Conservation (phyloP, 2,329 filamentous ascomycete species). For the Penicillium fuscoglaucum region DNA sequence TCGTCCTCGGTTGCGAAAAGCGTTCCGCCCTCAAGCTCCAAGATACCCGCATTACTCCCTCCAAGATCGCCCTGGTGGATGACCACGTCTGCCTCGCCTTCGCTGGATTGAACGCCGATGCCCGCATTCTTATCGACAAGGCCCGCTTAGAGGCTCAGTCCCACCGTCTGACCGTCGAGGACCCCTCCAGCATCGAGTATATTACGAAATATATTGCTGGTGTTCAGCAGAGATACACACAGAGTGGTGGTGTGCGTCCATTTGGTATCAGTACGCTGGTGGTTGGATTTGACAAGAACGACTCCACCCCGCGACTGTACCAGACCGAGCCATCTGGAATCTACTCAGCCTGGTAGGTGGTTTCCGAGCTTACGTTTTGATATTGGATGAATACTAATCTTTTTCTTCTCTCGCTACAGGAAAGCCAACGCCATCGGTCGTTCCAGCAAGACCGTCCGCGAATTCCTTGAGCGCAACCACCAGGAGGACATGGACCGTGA, state of each 20-base stretch:
- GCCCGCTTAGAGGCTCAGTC: conserved; percentile 95
- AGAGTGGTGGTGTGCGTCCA: conserved; percentile 96
- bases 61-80: conserved; percentile 96
- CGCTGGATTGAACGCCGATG: conserved; percentile 95
- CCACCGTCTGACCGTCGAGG: conserved; percentile 94
- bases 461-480: conserved; percentile 98
- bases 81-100: conserved; percentile 96
- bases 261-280: conserved; percentile 98
- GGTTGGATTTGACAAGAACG: conserved; percentile 95
- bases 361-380: not conserved
- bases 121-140: conserved; percentile 97
- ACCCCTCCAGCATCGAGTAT: conserved; percentile 97
- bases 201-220: conserved; percentile 98
- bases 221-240: conserved; percentile 98
- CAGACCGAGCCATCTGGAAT: conserved; percentile 99
- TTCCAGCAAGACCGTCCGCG: conserved; percentile 97
- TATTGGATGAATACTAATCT: conserved; percentile 19
- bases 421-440: conserved; percentile 98
- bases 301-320: conserved; percentile 84
- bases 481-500: conserved; percentile 97
- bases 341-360: conserved; percentile 89
- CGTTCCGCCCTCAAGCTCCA: conserved; percentile 98
- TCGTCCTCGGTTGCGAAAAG: conserved; percentile 98
- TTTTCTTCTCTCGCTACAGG: conserved; percentile 54
- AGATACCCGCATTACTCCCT: conserved; percentile 97